Evolutionary conservation across 2,329 filamentous ascomycete genomes (phyloP).

Genomic region (Alternaria angustiovoidea): DNA sequence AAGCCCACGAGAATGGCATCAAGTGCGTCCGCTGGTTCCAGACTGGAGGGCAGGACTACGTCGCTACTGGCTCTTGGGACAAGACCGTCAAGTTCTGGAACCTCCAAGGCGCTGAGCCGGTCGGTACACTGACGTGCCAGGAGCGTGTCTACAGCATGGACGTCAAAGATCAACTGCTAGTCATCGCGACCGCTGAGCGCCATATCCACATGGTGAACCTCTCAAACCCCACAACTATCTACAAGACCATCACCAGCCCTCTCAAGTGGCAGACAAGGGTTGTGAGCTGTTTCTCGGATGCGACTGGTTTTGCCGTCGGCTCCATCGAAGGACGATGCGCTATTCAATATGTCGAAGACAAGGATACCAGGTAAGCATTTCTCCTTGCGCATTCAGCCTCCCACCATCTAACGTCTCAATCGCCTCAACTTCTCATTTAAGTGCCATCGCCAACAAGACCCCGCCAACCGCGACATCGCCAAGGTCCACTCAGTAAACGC

Average conservation of each 20-base stretch:
- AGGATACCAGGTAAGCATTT: conserved; percentile 70
- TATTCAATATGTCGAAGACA: conserved; percentile 98
- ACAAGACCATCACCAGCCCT: conserved; percentile 95
- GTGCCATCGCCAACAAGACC: conserved; percentile 86
- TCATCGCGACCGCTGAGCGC: conserved; percentile 90
- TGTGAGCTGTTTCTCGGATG: conserved; percentile 93
- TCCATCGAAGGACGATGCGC: conserved; percentile 97
- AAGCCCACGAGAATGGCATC: conserved; percentile 79
- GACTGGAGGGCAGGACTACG: conserved; percentile 73
- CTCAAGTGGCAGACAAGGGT: conserved; percentile 98
- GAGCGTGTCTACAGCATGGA: conserved; percentile 93
- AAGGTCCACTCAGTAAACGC: conserved; percentile 96
- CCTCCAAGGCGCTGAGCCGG: conserved; percentile 68
- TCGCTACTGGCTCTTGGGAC: conserved; percentile 93
- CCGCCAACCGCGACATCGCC: conserved; percentile 70
- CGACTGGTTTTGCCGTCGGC: conserved; percentile 90
- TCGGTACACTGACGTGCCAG: conserved; percentile 71
- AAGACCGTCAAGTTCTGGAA: conserved; percentile 94
- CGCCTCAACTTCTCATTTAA: conserved; percentile 97
- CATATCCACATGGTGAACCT: conserved; percentile 97
- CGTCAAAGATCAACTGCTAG: conserved; percentile 84
- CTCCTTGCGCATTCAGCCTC: not conserved
- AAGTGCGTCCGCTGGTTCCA: conserved; percentile 73
- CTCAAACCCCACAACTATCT: conserved; percentile 85
- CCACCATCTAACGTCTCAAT: conserved; percentile 20